Evolutionary conservation across 192 early-diverging fungal species (phyloP).

Genomic region (Rhizophagus prolifer): DNA sequence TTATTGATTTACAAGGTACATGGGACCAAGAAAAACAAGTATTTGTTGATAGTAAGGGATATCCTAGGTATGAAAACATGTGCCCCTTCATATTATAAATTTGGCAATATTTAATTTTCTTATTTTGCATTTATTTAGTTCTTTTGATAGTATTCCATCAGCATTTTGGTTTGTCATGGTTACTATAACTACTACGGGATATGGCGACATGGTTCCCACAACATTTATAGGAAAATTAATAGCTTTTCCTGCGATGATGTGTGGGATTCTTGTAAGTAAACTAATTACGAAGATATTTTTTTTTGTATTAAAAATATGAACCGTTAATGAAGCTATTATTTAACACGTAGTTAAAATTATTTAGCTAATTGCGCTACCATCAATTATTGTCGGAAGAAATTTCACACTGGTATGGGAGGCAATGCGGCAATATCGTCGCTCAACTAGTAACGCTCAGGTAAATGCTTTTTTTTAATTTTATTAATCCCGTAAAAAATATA

Average conservation of each 20-base stretch:
- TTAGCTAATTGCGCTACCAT: conserved; percentile 77
- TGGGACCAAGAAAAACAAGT: conserved; percentile 67
- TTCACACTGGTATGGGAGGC: conserved; percentile 83
- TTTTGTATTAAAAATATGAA: neutral
- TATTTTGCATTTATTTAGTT: conserved; percentile 28
- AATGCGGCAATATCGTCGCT: conserved; percentile 50
- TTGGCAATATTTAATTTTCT: neutral
- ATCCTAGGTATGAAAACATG: conserved; percentile 51
- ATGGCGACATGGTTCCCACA: conserved; percentile 77
- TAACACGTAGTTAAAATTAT: neutral
- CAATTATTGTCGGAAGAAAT: conserved; percentile 81
- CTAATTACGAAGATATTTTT: neutral
- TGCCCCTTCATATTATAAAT: neutral
- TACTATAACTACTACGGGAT: conserved; percentile 81
- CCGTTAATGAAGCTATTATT: neutral
- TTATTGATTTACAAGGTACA: conserved; percentile 35
- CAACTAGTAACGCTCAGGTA: conserved; percentile 32
- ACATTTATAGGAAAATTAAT: conserved; percentile 79
- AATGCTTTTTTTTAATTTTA: neutral
- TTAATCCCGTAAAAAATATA: neutral
- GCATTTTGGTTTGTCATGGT: conserved; percentile 77
- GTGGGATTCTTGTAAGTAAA: conserved; percentile 60
- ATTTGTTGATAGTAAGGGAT: conserved; percentile 66
- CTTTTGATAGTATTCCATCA: conserved; percentile 77
- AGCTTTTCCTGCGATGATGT: conserved; percentile 80